Base-by-base conservation (phyloP, 305 asterid genomes). In the Solanum aculeatissimum region DNA sequence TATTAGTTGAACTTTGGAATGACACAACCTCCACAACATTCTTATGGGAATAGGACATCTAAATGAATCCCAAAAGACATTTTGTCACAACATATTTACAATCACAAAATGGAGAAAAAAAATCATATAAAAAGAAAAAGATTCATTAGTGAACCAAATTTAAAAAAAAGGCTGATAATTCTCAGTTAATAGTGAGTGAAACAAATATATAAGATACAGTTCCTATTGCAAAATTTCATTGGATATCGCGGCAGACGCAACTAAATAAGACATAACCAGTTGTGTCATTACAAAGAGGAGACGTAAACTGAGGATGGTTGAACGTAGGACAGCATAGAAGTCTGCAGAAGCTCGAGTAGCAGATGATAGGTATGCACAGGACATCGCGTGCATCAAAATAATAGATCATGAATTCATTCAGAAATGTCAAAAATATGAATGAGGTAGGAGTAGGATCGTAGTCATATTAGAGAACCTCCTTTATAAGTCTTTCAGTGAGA, bases 401-500 rank as follows among this genome's bases (percentile, higher is more conserved):
- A 40, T 13, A 40, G 79, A 70, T 70, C 79, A 21, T 3, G 19
- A 70, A n/a, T 12, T 70, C 47, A 66, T 66, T 66, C 42, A 29
- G 38, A 62, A 2, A 27, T 63, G 11, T 19, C 55, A 45, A 11
- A 11, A 29, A 58, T 29, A 82, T 11, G 27, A 82, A 43, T 45
- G 18, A 35, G 42, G 53, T n/a, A 83, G 25, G 58, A 42, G 12
- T 19, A 71, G 79, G 79, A 71, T 8, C 12, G 7, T 6, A 71
- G 32, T 29, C 15, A 47, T 86, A 85, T 86, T 90, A 89, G 78
- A 93, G 87, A 88, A 90, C 97, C 88, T 94, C 98, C 85, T 93
- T 89, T 74, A 96, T 88, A 77, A 96, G 91, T 87, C 89, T 90
- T 78, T 88, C 90, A 0, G 97, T 92, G 60, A 96, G 94, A 83